phyloP scores from a whole-genome alignment of 139 green algal genomes.

The Auxenochlorella protothecoides region DNA sequence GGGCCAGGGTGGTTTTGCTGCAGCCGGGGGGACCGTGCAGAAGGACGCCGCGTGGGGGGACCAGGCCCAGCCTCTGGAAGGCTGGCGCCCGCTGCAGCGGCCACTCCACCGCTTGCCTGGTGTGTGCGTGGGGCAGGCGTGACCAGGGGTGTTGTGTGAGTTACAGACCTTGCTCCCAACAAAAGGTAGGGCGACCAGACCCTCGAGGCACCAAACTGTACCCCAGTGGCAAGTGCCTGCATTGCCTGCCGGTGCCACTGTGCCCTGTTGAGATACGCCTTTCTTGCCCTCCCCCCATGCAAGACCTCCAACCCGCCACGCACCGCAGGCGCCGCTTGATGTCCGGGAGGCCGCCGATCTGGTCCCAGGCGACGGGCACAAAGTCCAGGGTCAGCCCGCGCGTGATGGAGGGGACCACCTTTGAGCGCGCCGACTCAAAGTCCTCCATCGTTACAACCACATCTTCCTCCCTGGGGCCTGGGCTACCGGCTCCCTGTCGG shows the following conservation, averaged over 20 bases:
- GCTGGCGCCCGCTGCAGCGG: slow-evolving; percentile 52
- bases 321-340: slow-evolving; percentile 60
- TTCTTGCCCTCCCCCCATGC: too few species aligned
- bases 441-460: slow-evolving; percentile 18
- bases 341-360: slow-evolving; percentile 63
- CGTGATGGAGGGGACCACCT: slow-evolving; percentile 51
- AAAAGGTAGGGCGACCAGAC: too few species aligned
- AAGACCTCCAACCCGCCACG: too few species aligned
- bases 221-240: too few species aligned
- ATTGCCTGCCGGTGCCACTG: too few species aligned
- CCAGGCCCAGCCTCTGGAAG: slow-evolving; percentile 63
- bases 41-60: slow-evolving; percentile 62
- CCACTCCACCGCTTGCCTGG: slow-evolving; percentile 68
- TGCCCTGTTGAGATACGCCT: too few species aligned
- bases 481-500: too few species aligned
- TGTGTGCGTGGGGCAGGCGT: too few species aligned
- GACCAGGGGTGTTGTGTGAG: too few species aligned
- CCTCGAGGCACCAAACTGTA: too few species aligned
- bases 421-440: slow-evolving; percentile 40
- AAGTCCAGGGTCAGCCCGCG: slow-evolving; percentile 45
- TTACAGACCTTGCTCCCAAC: too few species aligned
- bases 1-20: slow-evolving; percentile 76
- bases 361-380: slow-evolving; percentile 44
- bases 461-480: too few species aligned
- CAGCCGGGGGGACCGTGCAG: slow-evolving; percentile 81